phyloP scores from a whole-genome alignment of 2,329 filamentous ascomycete genomes.

The Septoria petroselini region DNA sequence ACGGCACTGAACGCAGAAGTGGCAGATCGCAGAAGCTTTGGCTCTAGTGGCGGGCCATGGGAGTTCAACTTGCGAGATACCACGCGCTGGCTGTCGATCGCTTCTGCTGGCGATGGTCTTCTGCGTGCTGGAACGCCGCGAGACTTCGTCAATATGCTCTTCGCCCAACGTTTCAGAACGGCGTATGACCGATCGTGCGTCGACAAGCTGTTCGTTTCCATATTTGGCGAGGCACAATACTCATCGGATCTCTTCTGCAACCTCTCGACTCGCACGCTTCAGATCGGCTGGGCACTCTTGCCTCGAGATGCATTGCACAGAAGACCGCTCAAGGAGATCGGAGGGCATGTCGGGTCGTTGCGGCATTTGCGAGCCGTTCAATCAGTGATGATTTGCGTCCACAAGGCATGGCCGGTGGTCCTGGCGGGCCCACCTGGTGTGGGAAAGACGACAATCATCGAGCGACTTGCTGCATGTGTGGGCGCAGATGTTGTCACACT shows the following conservation, averaged over 20 bases:
- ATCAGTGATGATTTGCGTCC: constrained; percentile 80
- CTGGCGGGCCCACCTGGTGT: constrained; percentile 79
- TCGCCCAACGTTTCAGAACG: constrained; percentile 82
- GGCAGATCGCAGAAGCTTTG: constrained; percentile 54
- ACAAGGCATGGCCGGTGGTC: constrained; percentile 84
- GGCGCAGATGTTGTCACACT: constrained; percentile 78
- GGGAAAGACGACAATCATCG: constrained; percentile 79
- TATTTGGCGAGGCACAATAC: constrained; percentile 53
- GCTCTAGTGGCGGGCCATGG: constrained; percentile 71
- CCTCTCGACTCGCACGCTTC: constrained; percentile 62
- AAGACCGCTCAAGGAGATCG: constrained; percentile 3
- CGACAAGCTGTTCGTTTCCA: constrained; percentile 61
- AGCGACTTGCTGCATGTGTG: constrained; percentile 73
- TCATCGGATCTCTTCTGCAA: constrained; percentile 66
- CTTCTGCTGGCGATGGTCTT: constrained; percentile 59
- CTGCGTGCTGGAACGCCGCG: constrained; percentile 59
- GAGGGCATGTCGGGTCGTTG: background rate
- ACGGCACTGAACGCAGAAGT: constrained; percentile 72
- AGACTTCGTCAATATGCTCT: constrained; percentile 78
- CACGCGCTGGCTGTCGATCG: constrained; percentile 77
- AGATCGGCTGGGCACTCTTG: constrained; percentile 75
- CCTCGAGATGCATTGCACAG: constrained; percentile 50
- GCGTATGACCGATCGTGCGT: constrained; percentile 65
- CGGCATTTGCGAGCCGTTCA: constrained; percentile 71
- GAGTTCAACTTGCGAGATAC: constrained; percentile 93